A percentile compares a stretch with the other conserved stretches of the same genome.
Evolutionary conservation across 805 yeast species (phyloP).

Genomic region (Nakazawaea peltata): DNA sequence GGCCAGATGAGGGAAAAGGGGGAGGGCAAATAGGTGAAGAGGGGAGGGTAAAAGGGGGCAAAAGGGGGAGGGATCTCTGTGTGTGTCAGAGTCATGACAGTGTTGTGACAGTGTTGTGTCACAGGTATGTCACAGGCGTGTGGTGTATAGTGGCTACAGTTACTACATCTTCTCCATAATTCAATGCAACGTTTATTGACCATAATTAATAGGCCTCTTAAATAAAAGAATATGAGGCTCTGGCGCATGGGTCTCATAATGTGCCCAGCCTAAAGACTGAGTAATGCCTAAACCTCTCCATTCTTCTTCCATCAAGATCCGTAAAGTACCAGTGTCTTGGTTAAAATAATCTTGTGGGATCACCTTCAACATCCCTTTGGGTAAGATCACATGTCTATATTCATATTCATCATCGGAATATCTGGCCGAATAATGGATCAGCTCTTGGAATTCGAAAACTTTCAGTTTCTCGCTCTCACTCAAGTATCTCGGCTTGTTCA

Average conservation of each 20-base stretch:
- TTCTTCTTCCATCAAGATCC: conserved; percentile 88
- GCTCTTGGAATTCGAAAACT: conserved; percentile 84
- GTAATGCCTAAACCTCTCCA: conserved; percentile 99
- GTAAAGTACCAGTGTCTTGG: conserved; percentile 87
- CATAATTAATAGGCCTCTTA: conserved; percentile 59
- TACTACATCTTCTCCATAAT: too few species aligned
- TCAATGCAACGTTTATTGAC: too few species aligned
- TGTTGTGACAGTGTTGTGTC: too few species aligned
- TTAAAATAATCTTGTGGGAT: conserved; percentile 93
- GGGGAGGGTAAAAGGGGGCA: too few species aligned
- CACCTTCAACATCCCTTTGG: conserved; percentile 89
- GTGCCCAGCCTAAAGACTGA: conserved; percentile 96
- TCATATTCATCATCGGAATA: conserved; percentile 90
- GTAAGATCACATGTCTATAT: conserved; percentile 94
- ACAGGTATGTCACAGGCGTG: too few species aligned
- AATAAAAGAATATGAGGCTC: conserved; percentile 95
- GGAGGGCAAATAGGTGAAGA: too few species aligned
- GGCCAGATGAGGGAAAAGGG: too few species aligned
- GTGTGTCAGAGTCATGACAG: too few species aligned
- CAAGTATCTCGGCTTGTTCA: conserved; percentile 59
- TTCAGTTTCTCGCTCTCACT: conserved; percentile 80
- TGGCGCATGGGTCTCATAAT: conserved; percentile 95
- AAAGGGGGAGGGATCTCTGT: too few species aligned
- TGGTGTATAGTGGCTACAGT: too few species aligned
- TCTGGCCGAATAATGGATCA: conserved; percentile 89